Percentiles rank a stretch among this genome's conserved stretches.
Evolutionary conservation across 768 basidiomycete genomes (phyloP).

Genomic region (Boletales sp.): DNA sequence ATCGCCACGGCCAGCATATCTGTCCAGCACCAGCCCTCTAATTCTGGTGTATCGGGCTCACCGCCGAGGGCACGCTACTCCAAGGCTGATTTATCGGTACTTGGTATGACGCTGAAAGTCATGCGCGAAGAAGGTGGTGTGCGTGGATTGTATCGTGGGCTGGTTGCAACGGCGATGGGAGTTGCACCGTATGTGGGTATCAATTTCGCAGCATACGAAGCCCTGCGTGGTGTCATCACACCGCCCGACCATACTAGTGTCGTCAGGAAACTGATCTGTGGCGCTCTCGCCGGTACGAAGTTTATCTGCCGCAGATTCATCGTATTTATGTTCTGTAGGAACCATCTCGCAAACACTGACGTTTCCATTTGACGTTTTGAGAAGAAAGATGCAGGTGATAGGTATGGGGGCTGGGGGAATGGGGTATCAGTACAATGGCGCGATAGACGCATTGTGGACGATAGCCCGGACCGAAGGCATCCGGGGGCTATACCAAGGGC

Average conservation of each 20-base stretch:
- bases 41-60: conserved; percentile 24
- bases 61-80: conserved; percentile 36
- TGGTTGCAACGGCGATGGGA: conserved; percentile 80
- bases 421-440: conserved; percentile 72
- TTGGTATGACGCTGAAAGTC: conserved; percentile 89
- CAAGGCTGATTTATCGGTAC: conserved; percentile 61
- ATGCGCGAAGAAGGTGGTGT: conserved; percentile 91
- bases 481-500: conserved; percentile 73
- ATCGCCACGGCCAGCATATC: conserved; percentile 87
- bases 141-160: conserved; percentile 80
- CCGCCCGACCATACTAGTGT: conserved; percentile 76
- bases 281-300: conserved; percentile 74
- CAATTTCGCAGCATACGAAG: conserved; percentile 94
- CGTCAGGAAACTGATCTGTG: conserved; percentile 73
- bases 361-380: conserved; percentile 92
- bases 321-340: conserved; percentile 39
- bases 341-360: conserved; percentile 91
- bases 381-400: conserved; percentile 93
- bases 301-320: background rate
- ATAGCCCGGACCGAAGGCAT: conserved; percentile 76
- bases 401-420: conserved; percentile 64
- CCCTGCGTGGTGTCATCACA: conserved; percentile 67
- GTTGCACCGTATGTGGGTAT: conserved; percentile 90
- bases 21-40: conserved; percentile 24
- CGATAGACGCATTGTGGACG: conserved; percentile 68